Base-by-base conservation (phyloP, 163 green algal species). In the Picocystis sp. region DNA sequence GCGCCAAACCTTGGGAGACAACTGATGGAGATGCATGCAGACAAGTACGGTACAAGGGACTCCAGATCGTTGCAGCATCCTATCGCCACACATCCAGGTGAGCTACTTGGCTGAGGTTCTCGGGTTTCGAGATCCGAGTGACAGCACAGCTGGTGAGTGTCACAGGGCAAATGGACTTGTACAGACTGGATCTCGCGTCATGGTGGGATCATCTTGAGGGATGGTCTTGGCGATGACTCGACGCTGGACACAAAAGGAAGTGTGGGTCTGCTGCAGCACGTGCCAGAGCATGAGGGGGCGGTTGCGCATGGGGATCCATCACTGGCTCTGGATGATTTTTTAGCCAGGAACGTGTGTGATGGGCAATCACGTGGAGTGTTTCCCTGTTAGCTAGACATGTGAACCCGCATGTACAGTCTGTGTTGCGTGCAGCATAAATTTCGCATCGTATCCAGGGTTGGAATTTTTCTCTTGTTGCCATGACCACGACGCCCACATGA, bases 251-350 rank as follows among this genome's bases (percentile, higher is more conserved):
- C 71, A 58, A 86, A 91, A 64, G 68, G 67, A n/a, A 77, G 53
- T 47, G 46, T 42, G 1, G 66, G 61, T 3, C 61, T 70, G 43
- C 60, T 93, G 25, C 67, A 60, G 25, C 67, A 60, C 42, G 58
- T 89, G 23, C 84, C 84, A 3, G 74, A 81, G 42, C 58, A 76
- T 9, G 70, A 71, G 48, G 62, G 69, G 43, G 79, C 78, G 57
- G 83, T 94, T 25, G 73, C 84, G 2, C 85, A 93, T 55, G 86
- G 81, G 0, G 86, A 94, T 60, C 76, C 76, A 24, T 91, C 88
- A 58, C 74, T 95, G 3, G 66, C 64, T 19, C 63, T 95, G 25
- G 67, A 75, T 6, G 81, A 92, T 63, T 95, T 95, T 57, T 58
- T 93, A 38, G 29, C 29, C 8, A 38, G 29, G 29, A 38, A 8